Evolutionary conservation across 495 filamentous ascomycete species (phyloP).

Genomic region (Neurospora sp.): DNA sequence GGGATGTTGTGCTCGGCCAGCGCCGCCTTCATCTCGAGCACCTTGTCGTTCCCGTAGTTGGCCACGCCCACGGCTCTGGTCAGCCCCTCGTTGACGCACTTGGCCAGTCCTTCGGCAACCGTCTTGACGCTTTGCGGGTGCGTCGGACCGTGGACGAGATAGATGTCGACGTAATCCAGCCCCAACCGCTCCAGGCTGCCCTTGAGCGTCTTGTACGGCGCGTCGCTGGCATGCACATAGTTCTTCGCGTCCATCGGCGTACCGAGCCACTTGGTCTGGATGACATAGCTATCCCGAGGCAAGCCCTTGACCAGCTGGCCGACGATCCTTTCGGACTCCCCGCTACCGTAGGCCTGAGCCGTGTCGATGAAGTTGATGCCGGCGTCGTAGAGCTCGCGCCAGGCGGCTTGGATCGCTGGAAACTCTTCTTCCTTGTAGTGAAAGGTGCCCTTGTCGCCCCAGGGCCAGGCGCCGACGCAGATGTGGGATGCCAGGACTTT

Average conservation of each 20-base stretch:
- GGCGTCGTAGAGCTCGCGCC: constrained; percentile 18
- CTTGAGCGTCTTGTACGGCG: background rate
- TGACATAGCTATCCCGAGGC: constrained; percentile 17
- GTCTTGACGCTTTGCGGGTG: constrained; percentile 3
- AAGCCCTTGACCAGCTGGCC: constrained; percentile 25
- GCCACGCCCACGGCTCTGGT: constrained; percentile 30
- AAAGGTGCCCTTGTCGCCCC: constrained; percentile 36
- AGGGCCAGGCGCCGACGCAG: constrained; percentile 31
- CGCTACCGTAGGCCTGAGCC: constrained; percentile 30
- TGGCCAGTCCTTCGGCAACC: constrained; percentile 16
- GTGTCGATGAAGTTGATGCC: constrained; percentile 34
- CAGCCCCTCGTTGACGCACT: constrained; percentile 31
- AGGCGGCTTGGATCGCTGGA: constrained; percentile 25
- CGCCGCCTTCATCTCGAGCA: constrained; percentile 23
- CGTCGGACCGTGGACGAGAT: constrained; percentile 6
- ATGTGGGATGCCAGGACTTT: constrained; percentile 22
- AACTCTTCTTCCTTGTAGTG: constrained; percentile 24
- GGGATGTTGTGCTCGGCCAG: constrained; percentile 1
- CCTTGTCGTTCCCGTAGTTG: constrained; percentile 32
- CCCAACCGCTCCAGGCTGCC: background rate
- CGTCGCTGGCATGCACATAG: constrained; percentile 1
- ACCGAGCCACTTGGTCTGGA: constrained; percentile 5
- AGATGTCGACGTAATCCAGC: constrained; percentile 7
- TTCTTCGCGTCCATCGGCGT: background rate
- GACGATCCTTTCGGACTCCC: constrained; percentile 30